phyloP scores from a whole-genome alignment of 73 alveolate genomes.

The Paramecium bursaria region DNA sequence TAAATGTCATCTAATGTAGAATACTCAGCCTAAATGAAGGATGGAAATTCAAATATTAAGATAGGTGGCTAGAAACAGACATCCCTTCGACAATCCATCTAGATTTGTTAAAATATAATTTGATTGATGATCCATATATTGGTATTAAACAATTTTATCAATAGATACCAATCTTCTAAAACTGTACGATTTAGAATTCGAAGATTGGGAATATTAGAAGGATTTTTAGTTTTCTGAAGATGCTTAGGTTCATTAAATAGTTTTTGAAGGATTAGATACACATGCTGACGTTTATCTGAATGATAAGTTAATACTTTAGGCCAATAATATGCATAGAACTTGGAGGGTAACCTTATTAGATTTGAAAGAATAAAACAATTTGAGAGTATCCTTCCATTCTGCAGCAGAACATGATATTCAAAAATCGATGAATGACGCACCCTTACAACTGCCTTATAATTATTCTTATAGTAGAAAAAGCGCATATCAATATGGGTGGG shows the following conservation, averaged over 20 bases:
- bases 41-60: too few species aligned
- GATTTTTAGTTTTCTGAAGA: background rate
- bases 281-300: slow-evolving; percentile 74
- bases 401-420: slow-evolving; percentile 72
- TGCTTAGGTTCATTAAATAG: slow-evolving; percentile 33
- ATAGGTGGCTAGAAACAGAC: too few species aligned
- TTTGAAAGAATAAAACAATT: slow-evolving; percentile 42
- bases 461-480: slow-evolving; percentile 77
- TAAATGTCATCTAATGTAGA: too few species aligned
- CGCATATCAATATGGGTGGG: slow-evolving; percentile 83
- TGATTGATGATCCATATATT: slow-evolving; percentile 74
- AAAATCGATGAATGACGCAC: slow-evolving; percentile 53
- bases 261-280: slow-evolving; percentile 81
- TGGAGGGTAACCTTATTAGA: slow-evolving; percentile 70
- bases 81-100: slow-evolving; percentile 80
- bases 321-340: slow-evolving; percentile 78
- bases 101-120: slow-evolving; percentile 69
- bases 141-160: slow-evolving; percentile 16
- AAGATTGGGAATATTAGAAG: background rate
- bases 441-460: slow-evolving; percentile 67
- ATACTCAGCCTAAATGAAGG: background rate
- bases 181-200: slow-evolving; percentile 67
- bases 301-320: slow-evolving; percentile 64
- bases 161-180: slow-evolving; percentile 67
- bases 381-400: slow-evolving; percentile 65